Evolutionary conservation across 345 rosid genomes (phyloP).

Genomic region (Euphorbia peplus): DNA sequence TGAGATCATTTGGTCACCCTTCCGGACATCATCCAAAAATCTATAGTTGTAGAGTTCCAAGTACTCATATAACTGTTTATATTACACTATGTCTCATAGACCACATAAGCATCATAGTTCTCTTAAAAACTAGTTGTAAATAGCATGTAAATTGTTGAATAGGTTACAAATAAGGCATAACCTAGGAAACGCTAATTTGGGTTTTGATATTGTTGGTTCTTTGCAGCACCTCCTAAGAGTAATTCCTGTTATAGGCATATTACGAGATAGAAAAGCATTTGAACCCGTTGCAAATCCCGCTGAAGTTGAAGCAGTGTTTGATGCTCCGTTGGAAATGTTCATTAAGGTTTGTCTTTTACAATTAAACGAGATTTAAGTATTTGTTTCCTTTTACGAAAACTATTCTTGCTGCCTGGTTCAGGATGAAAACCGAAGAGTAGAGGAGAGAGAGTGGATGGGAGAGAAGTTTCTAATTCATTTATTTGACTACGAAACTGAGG

Average conservation of each 20-base stretch:
- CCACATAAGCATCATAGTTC: neutral
- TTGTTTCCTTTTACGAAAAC: constrained; percentile 1
- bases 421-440: constrained; percentile 69
- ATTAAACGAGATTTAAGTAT: constrained; percentile 8
- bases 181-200: neutral
- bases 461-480: constrained; percentile 47
- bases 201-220: constrained; percentile 18
- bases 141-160: neutral
- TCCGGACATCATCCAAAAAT: neutral
- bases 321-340: constrained; percentile 93
- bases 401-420: constrained; percentile 18
- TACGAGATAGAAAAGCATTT: constrained; percentile 49
- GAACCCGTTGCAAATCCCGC: constrained; percentile 64
- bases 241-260: constrained; percentile 80
- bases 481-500: constrained; percentile 53
- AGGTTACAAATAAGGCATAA: neutral
- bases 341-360: constrained; percentile 52
- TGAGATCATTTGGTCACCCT: neutral
- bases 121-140: neutral
- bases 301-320: constrained; percentile 86
- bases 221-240: constrained; percentile 90
- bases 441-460: constrained; percentile 73
- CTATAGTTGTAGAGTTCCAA: neutral
- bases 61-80: neutral
- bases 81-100: neutral